Evolutionary conservation across 176 grass and related monocot genomes (phyloP), one percentile per base, ranked within the genome.

Genomic region (Eleusine indica): DNA sequence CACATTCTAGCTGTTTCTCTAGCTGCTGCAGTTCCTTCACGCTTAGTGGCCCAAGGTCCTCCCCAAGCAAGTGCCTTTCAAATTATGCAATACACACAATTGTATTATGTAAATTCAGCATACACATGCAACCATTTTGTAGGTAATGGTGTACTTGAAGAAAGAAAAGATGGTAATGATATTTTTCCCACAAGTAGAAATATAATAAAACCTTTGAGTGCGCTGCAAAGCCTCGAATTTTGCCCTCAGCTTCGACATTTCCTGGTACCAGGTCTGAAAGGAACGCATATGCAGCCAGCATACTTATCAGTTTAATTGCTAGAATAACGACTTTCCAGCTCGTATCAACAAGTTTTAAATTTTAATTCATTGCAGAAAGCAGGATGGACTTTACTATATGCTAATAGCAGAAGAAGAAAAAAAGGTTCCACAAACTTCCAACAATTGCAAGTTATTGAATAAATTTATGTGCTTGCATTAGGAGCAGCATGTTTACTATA

Each of bases 21-120:
- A 99, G 84, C 77, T 96, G 97, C 47, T 94, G 97, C 76, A 99
- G 54, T 87, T 99, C 97, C 67, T 99, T 99, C 39, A 96, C 91
- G 57, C 89, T 99, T 16, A 96, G 87, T 4, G 97, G 97, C 48
- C 93, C 93, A 78, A 99, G 97, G 53, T 96, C 97, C 78, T 99
- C 97, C 11, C 97, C 97, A 16, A 99, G 93, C 86, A 99, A 90
- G 76, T 99, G 91, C 90, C 96, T 99, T 77, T 9, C 76, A 7
- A 68, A 80, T 58, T 63, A 82, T 68, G 60, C 22, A 29, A 67
- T 11, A 35, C 15, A 21, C 32, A 35, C 32, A 35, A 68, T 51
- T 46, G n/a, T 68, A 43, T 28, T 60, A 57, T 17, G 18, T 28
- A 67, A 73, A 68, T 40, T 47, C 32, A 35, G 2, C 32, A 35